Conservation (phyloP, 331 rosid species). For the Quercus lobata region DNA sequence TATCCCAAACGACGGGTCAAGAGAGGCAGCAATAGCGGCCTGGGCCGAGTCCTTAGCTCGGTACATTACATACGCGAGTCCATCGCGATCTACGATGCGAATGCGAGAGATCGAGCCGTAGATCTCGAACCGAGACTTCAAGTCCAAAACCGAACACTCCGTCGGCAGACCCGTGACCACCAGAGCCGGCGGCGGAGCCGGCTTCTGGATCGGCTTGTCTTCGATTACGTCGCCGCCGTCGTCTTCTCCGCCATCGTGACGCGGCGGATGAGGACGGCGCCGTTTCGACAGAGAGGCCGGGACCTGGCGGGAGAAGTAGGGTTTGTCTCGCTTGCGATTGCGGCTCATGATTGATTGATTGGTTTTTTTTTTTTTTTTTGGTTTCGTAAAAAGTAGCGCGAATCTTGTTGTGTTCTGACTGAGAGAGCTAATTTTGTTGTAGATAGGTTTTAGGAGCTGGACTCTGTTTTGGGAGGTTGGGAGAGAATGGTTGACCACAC, state of each 20-base stretch:
- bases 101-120: slow-evolving; percentile 87
- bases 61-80: slow-evolving; percentile 60
- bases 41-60: slow-evolving; percentile 71
- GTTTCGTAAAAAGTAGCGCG: too few species aligned
- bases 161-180: slow-evolving; percentile 63
- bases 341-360: slow-evolving; percentile 46
- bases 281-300: slow-evolving; percentile 43
- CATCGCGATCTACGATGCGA: slow-evolving; percentile 87
- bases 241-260: slow-evolving; percentile 3
- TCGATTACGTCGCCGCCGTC: slow-evolving; percentile 20
- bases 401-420: too few species aligned
- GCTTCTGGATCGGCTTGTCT: slow-evolving; percentile 42
- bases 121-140: slow-evolving; percentile 92
- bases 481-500: too few species aligned
- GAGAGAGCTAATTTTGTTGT: too few species aligned
- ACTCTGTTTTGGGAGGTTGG: too few species aligned
- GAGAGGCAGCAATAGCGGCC: slow-evolving; percentile 65
- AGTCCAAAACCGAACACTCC: slow-evolving; percentile 84
- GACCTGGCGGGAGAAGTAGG: slow-evolving; percentile 53
- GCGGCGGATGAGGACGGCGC: slow-evolving; percentile 60
- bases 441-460: too few species aligned
- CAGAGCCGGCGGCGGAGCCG: slow-evolving; percentile 74
- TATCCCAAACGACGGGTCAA: slow-evolving; percentile 67
- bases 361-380: too few species aligned
- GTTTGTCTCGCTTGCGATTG: slow-evolving; percentile 75